These are phyloP conservation scores for Purpureocillium lavendulum DNA, from an alignment of 2,329 filamentous ascomycete genomes.

Conservation along the genomic window DNA sequence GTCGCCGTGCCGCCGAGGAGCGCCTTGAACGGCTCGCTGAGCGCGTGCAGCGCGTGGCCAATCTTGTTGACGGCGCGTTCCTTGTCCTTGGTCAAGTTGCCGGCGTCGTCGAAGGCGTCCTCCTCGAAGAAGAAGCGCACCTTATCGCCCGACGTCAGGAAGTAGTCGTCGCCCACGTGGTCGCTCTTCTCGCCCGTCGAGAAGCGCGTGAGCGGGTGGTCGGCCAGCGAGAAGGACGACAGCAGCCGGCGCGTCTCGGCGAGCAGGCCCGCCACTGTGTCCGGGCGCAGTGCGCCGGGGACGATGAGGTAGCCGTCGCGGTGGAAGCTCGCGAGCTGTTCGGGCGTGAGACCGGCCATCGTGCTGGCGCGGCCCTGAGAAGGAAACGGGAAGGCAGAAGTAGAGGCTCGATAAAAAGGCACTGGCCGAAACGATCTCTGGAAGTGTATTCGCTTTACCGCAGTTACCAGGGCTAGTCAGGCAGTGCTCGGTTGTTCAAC, in stretches of 20 bases:
- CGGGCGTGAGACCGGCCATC: slow-evolving; percentile 53
- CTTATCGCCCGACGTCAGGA: slow-evolving; percentile 83
- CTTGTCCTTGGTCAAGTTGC: slow-evolving; percentile 69
- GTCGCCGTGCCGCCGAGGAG: slow-evolving; percentile 41
- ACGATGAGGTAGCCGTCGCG: slow-evolving; percentile 87
- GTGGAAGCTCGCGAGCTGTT: slow-evolving; percentile 65
- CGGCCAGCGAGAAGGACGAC: slow-evolving; percentile 63
- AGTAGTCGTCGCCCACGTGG: slow-evolving; percentile 93
- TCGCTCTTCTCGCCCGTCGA: slow-evolving; percentile 67
- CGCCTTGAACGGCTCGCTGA: slow-evolving; percentile 57
- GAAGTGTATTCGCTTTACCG: too few species aligned
- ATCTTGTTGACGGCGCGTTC: slow-evolving; percentile 83
- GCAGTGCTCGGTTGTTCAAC: too few species aligned
- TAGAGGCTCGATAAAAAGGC: too few species aligned
- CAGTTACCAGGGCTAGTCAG: too few species aligned
- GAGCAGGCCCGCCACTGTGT: slow-evolving; percentile 61
- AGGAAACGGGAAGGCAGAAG: too few species aligned
- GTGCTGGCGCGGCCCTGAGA: neutral
- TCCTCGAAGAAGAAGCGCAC: slow-evolving; percentile 97
- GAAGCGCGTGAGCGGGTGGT: slow-evolving; percentile 91
- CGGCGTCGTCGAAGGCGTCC: slow-evolving; percentile 66
- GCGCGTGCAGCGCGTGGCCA: slow-evolving; percentile 65
- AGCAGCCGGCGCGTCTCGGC: slow-evolving; percentile 69
- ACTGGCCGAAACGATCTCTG: too few species aligned
- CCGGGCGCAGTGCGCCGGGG: slow-evolving; percentile 60